phyloP scores from a whole-genome alignment of 2,329 filamentous ascomycete species.

The Alternaria ethzedia region DNA sequence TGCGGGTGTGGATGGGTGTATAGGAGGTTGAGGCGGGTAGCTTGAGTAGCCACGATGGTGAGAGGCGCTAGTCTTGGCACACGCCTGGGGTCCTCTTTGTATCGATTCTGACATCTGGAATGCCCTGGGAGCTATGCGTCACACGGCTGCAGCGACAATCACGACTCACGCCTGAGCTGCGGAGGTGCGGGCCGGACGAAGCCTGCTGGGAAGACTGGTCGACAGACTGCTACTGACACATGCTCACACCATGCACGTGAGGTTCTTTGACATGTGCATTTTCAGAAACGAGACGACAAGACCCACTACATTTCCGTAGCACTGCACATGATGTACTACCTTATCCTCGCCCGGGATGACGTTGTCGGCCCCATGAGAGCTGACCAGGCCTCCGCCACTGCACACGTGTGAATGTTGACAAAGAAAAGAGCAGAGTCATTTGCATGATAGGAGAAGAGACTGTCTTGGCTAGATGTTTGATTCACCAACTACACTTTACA shows the following conservation, averaged over 20 bases:
- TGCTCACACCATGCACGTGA: slow-evolving; percentile 6
- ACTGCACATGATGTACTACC: neutral
- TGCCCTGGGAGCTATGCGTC: slow-evolving; percentile 2
- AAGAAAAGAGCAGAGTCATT: neutral
- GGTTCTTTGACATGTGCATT: neutral
- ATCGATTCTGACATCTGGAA: neutral
- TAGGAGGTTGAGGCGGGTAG: slow-evolving; percentile 23
- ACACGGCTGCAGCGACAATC: slow-evolving; percentile 1
- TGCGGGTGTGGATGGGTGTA: slow-evolving; percentile 36
- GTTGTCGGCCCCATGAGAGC: neutral
- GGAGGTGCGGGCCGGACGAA: neutral
- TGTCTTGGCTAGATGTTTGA: slow-evolving; percentile 34
- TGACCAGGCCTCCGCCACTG: neutral
- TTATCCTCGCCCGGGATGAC: neutral
- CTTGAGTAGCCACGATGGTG: slow-evolving; percentile 21
- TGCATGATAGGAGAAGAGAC: slow-evolving; percentile 1
- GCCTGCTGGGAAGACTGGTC: neutral
- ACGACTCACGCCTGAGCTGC: neutral
- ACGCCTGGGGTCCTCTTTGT: slow-evolving; percentile 16
- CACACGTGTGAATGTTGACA: neutral
- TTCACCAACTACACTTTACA: slow-evolving; percentile 49
- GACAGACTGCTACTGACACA: neutral
- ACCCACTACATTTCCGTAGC: neutral
- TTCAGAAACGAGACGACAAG: neutral
- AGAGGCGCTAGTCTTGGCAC: slow-evolving; percentile 28